These are phyloP conservation scores for Amanita jacksonii DNA, from an alignment of 768 basidiomycete species.

Conservation along the genomic window DNA sequence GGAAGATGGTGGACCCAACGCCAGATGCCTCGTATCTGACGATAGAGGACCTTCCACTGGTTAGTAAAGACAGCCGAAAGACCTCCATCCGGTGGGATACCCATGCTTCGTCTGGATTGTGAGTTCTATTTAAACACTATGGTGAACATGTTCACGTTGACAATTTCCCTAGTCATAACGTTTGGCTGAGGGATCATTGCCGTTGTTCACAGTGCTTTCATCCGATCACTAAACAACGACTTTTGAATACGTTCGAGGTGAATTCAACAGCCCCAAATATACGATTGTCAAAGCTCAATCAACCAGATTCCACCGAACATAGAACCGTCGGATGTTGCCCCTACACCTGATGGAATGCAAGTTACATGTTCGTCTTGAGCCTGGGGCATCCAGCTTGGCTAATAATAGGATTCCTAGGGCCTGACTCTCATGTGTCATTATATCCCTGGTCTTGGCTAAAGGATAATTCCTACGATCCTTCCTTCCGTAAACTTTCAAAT, in stretches of 20 bases:
- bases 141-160: constrained; percentile 1
- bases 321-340: constrained; percentile 46
- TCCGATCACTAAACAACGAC: constrained; percentile 79
- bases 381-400: constrained; percentile 19
- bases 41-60: constrained; percentile 37
- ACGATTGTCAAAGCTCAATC: background rate
- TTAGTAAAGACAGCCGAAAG: constrained; percentile 46
- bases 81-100: constrained; percentile 70
- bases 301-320: constrained; percentile 70
- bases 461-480: constrained; percentile 73
- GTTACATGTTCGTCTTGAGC: constrained; percentile 53
- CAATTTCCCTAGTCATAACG: constrained; percentile 55
- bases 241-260: constrained; percentile 80
- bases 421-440: constrained; percentile 60
- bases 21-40: background rate
- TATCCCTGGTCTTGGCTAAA: constrained; percentile 87
- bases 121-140: constrained; percentile 19
- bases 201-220: constrained; percentile 84
- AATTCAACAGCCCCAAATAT: background rate
- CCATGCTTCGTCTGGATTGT: constrained; percentile 71
- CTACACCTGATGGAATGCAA: constrained; percentile 54
- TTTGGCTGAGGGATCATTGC: constrained; percentile 92
- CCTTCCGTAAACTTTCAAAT: constrained; percentile 21
- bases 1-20: background rate
- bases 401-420: constrained; percentile 32